Evolutionary conservation across 1,284 basidiomycete species (phyloP).

Genomic region (Trichosporon coremiiforme): DNA sequence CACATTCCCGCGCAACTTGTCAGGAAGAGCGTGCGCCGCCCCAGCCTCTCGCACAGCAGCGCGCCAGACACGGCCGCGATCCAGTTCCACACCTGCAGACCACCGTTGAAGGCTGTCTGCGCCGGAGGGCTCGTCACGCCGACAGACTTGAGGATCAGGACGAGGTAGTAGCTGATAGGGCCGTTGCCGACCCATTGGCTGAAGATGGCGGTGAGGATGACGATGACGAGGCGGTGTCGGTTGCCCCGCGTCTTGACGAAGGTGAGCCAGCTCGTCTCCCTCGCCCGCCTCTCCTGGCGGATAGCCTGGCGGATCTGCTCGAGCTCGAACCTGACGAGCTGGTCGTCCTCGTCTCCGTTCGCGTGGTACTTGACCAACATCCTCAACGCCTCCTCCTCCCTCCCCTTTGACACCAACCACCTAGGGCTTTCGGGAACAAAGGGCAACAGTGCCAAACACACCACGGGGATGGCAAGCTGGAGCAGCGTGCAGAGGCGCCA

Average conservation of each 20-base stretch:
- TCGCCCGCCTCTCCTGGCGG: slow-evolving; percentile 60
- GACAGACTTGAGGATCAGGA: slow-evolving; percentile 28
- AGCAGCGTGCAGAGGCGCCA: slow-evolving; percentile 31
- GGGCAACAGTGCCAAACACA: slow-evolving; percentile 18
- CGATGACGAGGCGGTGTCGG: slow-evolving; percentile 59
- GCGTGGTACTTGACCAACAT: slow-evolving; percentile 45
- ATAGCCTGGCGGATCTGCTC: slow-evolving; percentile 41
- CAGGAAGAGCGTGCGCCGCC: slow-evolving; percentile 26
- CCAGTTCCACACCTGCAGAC: slow-evolving; percentile 27
- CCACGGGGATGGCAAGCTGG: slow-evolving; percentile 30
- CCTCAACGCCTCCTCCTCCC: slow-evolving; percentile 38
- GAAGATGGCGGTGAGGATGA: slow-evolving; percentile 57
- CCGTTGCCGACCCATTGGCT: slow-evolving; percentile 29
- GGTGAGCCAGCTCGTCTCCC: slow-evolving; percentile 20
- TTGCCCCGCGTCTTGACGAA: slow-evolving; percentile 50
- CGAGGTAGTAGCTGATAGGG: slow-evolving; percentile 25
- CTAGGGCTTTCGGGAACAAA: slow-evolving; percentile 29
- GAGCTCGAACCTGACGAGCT: slow-evolving; percentile 38
- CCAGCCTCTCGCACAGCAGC: slow-evolving; percentile 19
- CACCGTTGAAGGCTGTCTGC: slow-evolving; percentile 32
- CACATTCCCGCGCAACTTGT: slow-evolving; percentile 24
- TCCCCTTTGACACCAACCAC: slow-evolving; percentile 28
- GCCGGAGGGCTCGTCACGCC: slow-evolving; percentile 28
- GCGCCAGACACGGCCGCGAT: slow-evolving; percentile 21
- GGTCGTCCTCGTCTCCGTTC: slow-evolving; percentile 34